Conservation (phyloP, 2,329 filamentous ascomycete genomes). For the Diaporthe amygdali region DNA sequence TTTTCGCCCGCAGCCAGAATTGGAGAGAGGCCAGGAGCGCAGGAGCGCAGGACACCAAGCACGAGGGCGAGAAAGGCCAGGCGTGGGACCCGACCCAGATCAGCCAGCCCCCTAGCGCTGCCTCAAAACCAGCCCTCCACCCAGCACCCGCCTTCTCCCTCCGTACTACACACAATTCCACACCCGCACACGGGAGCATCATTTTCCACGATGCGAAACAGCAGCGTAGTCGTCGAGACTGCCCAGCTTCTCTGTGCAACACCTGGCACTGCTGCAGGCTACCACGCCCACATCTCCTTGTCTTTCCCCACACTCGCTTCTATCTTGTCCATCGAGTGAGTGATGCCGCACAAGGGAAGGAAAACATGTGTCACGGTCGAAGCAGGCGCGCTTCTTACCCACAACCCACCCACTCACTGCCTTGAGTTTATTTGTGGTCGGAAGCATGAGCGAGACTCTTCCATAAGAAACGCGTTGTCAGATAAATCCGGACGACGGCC, state of each 20-base stretch:
- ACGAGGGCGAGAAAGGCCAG: constrained; percentile 27
- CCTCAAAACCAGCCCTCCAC: constrained; percentile 24
- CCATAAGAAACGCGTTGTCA: background rate
- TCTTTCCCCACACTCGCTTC: background rate
- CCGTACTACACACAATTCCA: constrained; percentile 17
- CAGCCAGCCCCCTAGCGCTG: constrained; percentile 25
- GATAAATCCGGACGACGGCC: background rate
- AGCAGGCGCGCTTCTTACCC: background rate
- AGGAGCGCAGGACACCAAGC: constrained; percentile 16
- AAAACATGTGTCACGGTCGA: background rate
- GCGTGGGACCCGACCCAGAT: constrained; percentile 20
- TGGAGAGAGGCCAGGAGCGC: background rate
- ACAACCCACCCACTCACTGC: background rate
- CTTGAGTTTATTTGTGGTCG: background rate
- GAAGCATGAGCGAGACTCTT: background rate
- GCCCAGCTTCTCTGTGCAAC: background rate
- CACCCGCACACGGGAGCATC: background rate
- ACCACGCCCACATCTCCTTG: background rate
- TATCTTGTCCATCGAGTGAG: background rate
- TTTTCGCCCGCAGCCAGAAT: constrained; percentile 14
- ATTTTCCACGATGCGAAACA: background rate
- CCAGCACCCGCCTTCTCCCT: constrained; percentile 14
- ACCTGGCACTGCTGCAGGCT: background rate
- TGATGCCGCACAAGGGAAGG: background rate
- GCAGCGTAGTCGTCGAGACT: background rate